These are phyloP conservation scores for Ophiosphaerella korrae DNA, from an alignment of 2,329 filamentous ascomycete species.

Conservation along the genomic window DNA sequence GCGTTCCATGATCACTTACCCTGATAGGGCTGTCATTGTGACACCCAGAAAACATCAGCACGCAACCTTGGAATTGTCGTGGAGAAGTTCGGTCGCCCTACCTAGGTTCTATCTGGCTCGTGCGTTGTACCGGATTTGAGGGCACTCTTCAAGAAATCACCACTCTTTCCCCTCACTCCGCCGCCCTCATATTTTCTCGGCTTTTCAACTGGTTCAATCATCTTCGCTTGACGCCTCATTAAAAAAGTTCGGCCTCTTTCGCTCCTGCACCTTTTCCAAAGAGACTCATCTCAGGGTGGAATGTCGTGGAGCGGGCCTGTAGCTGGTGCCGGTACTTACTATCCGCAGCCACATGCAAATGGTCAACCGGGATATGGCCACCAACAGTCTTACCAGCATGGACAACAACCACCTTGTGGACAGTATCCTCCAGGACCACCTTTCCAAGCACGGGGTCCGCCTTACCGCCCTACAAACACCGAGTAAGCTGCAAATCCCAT, in stretches of 20 bases:
- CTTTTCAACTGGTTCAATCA: background rate
- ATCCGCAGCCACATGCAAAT: constrained; percentile 37
- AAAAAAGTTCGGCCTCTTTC: background rate
- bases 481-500: constrained; percentile 33
- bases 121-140: constrained; percentile 35
- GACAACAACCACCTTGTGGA: constrained; percentile 36
- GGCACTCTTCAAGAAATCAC: constrained; percentile 21
- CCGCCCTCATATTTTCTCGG: background rate
- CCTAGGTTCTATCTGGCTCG: constrained; percentile 26
- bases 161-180: background rate
- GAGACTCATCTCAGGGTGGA: constrained; percentile 6
- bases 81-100: constrained; percentile 13
- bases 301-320: constrained; percentile 48
- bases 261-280: background rate
- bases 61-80: background rate
- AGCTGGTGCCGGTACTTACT: constrained; percentile 40
- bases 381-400: constrained; percentile 36
- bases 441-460: constrained; percentile 28
- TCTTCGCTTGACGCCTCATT: constrained; percentile 7
- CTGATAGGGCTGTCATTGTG: background rate
- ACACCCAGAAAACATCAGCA: background rate
- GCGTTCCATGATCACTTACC: background rate
- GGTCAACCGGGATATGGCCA: constrained; percentile 34
- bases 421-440: constrained; percentile 35
- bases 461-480: constrained; percentile 33